Evolutionary conservation across 306 rosid species (phyloP).

Genomic region (Astragalus membranaceus): DNA sequence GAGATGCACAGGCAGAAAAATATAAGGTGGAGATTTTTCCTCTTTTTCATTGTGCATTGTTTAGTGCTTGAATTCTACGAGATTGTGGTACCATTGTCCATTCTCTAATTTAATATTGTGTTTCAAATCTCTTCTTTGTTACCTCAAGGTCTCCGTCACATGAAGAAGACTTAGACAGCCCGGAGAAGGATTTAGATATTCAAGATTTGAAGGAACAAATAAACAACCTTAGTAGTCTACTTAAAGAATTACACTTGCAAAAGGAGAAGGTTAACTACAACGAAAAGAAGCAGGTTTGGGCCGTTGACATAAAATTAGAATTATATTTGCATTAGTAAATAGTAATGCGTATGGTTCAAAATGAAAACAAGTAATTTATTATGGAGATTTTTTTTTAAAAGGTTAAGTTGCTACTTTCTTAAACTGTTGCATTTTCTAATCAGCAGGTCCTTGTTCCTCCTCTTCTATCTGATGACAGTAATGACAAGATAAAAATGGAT

Average conservation of each 20-base stretch:
- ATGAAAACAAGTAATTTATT: background rate
- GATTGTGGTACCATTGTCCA: background rate
- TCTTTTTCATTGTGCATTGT: background rate
- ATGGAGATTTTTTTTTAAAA: background rate
- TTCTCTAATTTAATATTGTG: constrained; percentile 12
- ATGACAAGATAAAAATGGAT: constrained; percentile 25
- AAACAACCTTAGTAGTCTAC: constrained; percentile 37
- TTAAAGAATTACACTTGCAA: constrained; percentile 52
- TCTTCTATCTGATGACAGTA: constrained; percentile 39
- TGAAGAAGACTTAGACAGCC: constrained; percentile 40
- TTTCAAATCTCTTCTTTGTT: constrained; percentile 18
- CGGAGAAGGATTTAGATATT: constrained; percentile 44
- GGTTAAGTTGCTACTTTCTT: background rate
- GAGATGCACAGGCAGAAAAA: constrained; percentile 53
- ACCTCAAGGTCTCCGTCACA: constrained; percentile 42
- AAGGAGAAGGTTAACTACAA: constrained; percentile 37
- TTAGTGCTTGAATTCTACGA: constrained; percentile 1
- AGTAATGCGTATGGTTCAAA: background rate
- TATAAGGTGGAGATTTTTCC: constrained; percentile 36
- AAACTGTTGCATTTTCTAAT: constrained; percentile 21
- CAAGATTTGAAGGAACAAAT: constrained; percentile 68
- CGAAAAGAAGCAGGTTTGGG: constrained; percentile 53
- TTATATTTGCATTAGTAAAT: background rate
- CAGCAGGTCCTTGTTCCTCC: constrained; percentile 35
- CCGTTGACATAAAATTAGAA: constrained; percentile 19